phyloP scores from a whole-genome alignment of 208 protist species.

The Leishmania guyanensis region DNA sequence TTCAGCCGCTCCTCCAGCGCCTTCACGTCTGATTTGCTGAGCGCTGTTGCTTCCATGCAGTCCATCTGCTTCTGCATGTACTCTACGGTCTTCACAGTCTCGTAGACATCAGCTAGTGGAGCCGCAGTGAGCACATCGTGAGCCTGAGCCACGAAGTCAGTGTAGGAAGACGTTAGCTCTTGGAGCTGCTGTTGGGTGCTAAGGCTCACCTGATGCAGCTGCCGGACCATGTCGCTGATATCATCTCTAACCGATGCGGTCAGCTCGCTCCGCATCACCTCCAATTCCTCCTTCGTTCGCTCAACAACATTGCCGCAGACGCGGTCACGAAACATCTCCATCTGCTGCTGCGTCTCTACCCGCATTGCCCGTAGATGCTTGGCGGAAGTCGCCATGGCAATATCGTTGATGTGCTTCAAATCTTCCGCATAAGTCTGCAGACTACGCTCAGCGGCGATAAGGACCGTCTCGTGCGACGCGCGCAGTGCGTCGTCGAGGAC shows the following conservation, averaged over 20 bases:
- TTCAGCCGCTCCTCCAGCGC: slow-evolving; percentile 31
- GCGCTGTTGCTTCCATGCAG: slow-evolving; percentile 31
- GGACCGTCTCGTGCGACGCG: slow-evolving; percentile 46
- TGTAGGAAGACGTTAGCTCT: slow-evolving; percentile 42
- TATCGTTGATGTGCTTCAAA: slow-evolving; percentile 60
- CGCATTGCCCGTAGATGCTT: slow-evolving; percentile 63
- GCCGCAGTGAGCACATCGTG: slow-evolving; percentile 30
- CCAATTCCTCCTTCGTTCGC: slow-evolving; percentile 51
- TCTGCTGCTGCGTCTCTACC: slow-evolving; percentile 38
- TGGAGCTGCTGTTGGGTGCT: slow-evolving; percentile 35
- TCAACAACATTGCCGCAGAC: slow-evolving; percentile 41
- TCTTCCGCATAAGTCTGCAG: slow-evolving; percentile 65
- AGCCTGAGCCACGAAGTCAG: slow-evolving; percentile 41
- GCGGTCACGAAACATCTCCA: slow-evolving; percentile 55
- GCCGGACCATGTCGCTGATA: slow-evolving; percentile 39
- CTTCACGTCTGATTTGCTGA: slow-evolving; percentile 33
- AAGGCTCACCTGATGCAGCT: slow-evolving; percentile 48
- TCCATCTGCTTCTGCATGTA: slow-evolving; percentile 39
- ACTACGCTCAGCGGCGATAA: slow-evolving; percentile 59
- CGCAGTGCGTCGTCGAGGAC: slow-evolving; percentile 37
- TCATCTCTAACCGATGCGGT: slow-evolving; percentile 34
- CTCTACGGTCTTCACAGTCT: slow-evolving; percentile 28
- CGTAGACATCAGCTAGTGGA: slow-evolving; percentile 35
- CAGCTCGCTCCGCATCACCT: slow-evolving; percentile 51
- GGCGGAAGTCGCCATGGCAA: slow-evolving; percentile 59